phyloP scores from a whole-genome alignment of 345 rosid genomes.

The Physaria fendleri region DNA sequence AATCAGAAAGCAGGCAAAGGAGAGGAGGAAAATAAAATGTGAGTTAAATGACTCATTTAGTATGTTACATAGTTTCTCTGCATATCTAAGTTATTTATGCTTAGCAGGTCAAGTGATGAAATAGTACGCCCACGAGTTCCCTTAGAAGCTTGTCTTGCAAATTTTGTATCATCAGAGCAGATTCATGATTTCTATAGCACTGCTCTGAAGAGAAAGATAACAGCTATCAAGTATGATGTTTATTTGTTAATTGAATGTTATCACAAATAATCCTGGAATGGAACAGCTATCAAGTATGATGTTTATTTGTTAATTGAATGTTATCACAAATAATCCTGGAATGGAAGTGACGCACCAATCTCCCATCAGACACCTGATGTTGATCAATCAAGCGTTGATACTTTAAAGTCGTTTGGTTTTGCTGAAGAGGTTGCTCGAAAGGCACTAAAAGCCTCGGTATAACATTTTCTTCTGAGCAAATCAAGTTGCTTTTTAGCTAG shows the following conservation, averaged over 20 bases:
- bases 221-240: conserved; percentile 71
- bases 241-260: background rate
- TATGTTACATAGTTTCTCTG: conserved; percentile 11
- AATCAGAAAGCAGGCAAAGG: conserved; percentile 60
- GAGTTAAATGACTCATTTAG: conserved; percentile 33
- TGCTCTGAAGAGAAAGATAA: conserved; percentile 81
- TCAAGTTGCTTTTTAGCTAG: background rate
- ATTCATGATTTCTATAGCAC: conserved; percentile 82
- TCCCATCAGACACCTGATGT: conserved; percentile 38
- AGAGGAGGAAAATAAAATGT: conserved; percentile 71
- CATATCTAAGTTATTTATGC: conserved; percentile 25
- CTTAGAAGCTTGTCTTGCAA: conserved; percentile 85
- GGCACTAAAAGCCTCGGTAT: conserved; percentile 82
- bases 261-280: background rate
- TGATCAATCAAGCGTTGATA: conserved; percentile 68
- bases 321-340: background rate
- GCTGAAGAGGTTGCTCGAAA: conserved; percentile 73
- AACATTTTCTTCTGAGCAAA: background rate
- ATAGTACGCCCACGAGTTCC: conserved; percentile 96
- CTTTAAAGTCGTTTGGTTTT: conserved; percentile 87
- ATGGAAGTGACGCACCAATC: conserved; percentile 45
- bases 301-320: background rate
- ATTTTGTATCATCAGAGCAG: conserved; percentile 76
- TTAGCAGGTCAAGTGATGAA: conserved; percentile 61
- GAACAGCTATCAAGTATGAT: conserved; percentile 69